These are phyloP conservation scores for Saturnispora halmiae DNA, from an alignment of 805 yeast genomes.

Conservation along the genomic window DNA sequence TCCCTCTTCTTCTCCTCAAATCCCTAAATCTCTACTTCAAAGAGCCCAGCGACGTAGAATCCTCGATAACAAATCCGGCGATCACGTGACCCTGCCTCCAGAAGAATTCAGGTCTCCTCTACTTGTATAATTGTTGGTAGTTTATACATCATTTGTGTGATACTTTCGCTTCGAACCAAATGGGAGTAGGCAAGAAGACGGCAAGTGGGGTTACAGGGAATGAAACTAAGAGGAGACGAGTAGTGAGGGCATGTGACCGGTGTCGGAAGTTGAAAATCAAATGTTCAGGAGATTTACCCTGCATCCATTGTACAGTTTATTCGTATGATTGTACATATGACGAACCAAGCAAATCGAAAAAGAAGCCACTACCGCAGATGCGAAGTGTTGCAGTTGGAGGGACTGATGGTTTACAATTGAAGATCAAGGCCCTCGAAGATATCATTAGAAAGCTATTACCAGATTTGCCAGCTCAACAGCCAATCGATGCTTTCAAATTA, in stretches of 20 bases:
- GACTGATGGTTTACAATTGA: constrained; percentile 23
- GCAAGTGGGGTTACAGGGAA: neutral
- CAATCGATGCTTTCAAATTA: constrained; percentile 28
- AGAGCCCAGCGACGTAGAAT: neutral
- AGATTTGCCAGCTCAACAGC: constrained; percentile 26
- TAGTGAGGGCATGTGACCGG: constrained; percentile 43
- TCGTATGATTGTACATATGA: constrained; percentile 78
- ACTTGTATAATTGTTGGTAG: no score
- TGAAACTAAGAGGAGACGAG: constrained; percentile 29
- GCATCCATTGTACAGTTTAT: constrained; percentile 68
- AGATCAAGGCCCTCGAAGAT: constrained; percentile 25
- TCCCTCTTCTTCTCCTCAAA: constrained; percentile 44
- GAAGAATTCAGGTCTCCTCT: neutral
- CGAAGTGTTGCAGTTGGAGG: neutral
- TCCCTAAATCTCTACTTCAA: constrained; percentile 35
- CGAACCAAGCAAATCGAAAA: constrained; percentile 43
- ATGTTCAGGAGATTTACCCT: constrained; percentile 44
- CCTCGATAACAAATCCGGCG: neutral
- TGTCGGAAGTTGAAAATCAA: constrained; percentile 44
- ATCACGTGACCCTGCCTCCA: constrained; percentile 6
- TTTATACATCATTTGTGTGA: no score
- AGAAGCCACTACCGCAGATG: constrained; percentile 21
- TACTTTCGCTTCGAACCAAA: no score
- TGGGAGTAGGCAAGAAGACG: no score
- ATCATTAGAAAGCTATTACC: constrained; percentile 26